Evolutionary conservation across 2,329 filamentous ascomycete species (phyloP), one percentile per base, ranked within the genome.

Genomic region (Scytalidium sp.): DNA sequence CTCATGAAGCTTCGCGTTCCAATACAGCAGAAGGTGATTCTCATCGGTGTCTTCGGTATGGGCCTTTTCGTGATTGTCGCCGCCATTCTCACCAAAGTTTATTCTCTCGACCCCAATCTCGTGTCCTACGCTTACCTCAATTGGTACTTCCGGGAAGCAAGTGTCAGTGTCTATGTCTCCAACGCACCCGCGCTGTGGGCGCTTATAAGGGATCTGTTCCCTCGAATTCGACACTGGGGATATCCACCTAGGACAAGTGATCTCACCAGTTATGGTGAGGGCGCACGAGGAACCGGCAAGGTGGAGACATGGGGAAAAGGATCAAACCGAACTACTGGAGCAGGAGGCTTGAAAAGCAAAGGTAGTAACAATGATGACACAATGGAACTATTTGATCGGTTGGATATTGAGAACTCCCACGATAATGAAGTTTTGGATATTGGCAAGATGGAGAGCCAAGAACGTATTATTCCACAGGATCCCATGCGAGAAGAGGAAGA

Each of bases 181-280:
- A 79, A 79, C 54, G 60, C 78, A 1, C 76, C 75, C 1, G 66
- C 72, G 25, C 68, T 79, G 25, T 80, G 75, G 75, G 71, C 74
- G 1, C 64, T 80, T 11, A 58, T 79, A 41, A 67, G 71, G 47
- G 69, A 74, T 51, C 64, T 65, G 50, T 65, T 72, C 53, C 55
- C 55, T 9, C 21, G 41, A 19, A 42, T 52, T 15, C 13, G 32
- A 15, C 17, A 36, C 17, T 36, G 32, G 32, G 32, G 32, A 36
- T 36, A 36, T n/a, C 47, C 51, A 45, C 17, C 46, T 9, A 9
- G 41, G 15, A 45, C 43, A 7, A 45, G 22, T 7, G 27, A 45
- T 7, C 22, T 20, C 3, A 17, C 19, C 4, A 43, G 41, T 23
- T 49, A 8, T 43, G 41, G 7, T 21, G 36, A 8, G 19, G 41